Base-by-base conservation (phyloP, 208 protist genomes). In the Acanthamoeba triangularis region DNA sequence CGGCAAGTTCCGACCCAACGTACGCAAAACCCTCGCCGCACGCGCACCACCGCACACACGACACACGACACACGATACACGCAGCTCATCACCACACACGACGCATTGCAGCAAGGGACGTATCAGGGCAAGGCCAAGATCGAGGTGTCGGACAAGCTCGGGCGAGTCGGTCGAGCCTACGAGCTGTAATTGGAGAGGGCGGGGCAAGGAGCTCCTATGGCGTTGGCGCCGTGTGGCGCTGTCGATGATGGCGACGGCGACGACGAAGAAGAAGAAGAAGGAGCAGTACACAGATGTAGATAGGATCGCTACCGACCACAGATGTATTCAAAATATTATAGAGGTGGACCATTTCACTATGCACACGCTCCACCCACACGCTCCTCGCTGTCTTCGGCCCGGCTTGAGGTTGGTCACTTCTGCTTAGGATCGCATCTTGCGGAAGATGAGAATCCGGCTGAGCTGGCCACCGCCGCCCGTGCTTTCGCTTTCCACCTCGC, bases 1-100 rank as follows among this genome's bases (percentile, higher is more conserved):
- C 78, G 30, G 78, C 78, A 85, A 85, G 78, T 85, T 85, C 47
- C 37, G 78, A 11, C 78, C 78, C 16, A 85, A 85, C 78, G 78
- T 85, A 33, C 78, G 78, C 44, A 3, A 14, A 11, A 0, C 25
- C 63, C 63, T 7, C 30, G 0, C 23, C 14, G 3, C 59, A 30
- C 59, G 4, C 59, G 6, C 28, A 67, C 28, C 28, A 30, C n/a
- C n/a, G n/a, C n/a, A 65, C 59, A 65, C 59, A 65, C 14, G 4
- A 16, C 37, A 41, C 37, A 41, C 37, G 3, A 41, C 37, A 41
- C 37, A 41, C 37, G 3, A 41, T 7, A 8, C 44, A 47, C 44
- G 10, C 30, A 80, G 7, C 14, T 44, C n/a, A 49, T 80, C 14
- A 41, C 37, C 16, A 6, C 33, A 59, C 52, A 59, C 16, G 52